Evolutionary conservation across 2,329 filamentous ascomycete genomes (phyloP).

Genomic region (Zymoseptoria tritici): DNA sequence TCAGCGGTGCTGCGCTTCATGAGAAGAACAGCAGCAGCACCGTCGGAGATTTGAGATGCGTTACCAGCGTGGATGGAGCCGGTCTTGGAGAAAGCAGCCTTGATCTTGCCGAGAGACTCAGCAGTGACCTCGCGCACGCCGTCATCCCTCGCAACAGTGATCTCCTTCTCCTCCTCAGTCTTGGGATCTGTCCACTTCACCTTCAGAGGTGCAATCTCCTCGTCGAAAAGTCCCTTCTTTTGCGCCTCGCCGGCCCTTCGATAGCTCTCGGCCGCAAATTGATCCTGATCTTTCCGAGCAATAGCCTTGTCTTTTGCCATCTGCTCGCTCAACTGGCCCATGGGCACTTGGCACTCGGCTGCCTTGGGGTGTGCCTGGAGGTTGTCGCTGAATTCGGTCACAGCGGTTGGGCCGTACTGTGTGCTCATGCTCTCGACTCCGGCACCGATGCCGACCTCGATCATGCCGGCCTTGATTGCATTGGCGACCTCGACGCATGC

Average conservation of each 20-base stretch:
- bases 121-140: constrained; percentile 78
- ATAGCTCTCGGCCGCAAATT: constrained; percentile 90
- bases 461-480: constrained; percentile 84
- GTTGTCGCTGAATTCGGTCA: constrained; percentile 85
- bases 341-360: constrained; percentile 94
- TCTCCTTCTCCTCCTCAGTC: constrained; percentile 73
- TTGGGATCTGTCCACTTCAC: constrained; percentile 89
- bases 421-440: constrained; percentile 94
- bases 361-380: constrained; percentile 74
- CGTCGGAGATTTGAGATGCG: constrained; percentile 90
- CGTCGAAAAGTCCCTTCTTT: constrained; percentile 78
- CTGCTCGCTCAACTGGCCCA: constrained; percentile 87
- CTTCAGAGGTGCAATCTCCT: constrained; percentile 81
- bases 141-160: constrained; percentile 79
- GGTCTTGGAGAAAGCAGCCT: constrained; percentile 80
- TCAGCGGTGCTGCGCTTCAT: constrained; percentile 93
- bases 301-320: constrained; percentile 86
- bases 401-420: constrained; percentile 83
- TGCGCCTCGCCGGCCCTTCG: constrained; percentile 84
- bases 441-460: constrained; percentile 87
- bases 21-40: constrained; percentile 86
- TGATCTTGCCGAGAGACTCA: constrained; percentile 86
- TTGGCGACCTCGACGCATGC: constrained; percentile 92
- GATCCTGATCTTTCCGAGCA: constrained; percentile 67
- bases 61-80: constrained; percentile 95